Evolutionary conservation across 805 yeast genomes (phyloP), one percentile per base, ranked within the genome.

Genomic region (Teunomyces aglyptinius): DNA sequence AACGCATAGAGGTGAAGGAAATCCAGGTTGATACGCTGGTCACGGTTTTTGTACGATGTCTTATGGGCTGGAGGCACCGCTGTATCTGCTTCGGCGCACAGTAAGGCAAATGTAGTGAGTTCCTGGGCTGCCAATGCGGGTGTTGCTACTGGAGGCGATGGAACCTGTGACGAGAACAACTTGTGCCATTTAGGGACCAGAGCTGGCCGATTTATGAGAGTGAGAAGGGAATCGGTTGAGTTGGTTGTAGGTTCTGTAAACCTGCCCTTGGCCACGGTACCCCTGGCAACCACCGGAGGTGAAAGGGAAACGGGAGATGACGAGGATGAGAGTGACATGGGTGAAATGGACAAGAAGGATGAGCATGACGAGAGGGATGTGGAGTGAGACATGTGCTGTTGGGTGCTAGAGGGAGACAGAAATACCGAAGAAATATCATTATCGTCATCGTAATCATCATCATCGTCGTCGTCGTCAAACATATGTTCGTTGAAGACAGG

Each of bases 1-100:
- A 71, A 65, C 1, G 85, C 76, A 50, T 78, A 80, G 31, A 77
- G 61, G 45, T 76, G 61, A 19, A 81, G 58, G 48, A 80, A 80
- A 27, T 63, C 61, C 6, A 80, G 63, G 55, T 81, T 81, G 38
- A 80, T 68, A 45, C 85, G 66, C 29, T 75, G 71, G 48, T 79
- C 83, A 48, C 84, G 64, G 47, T 61, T 63, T 18, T 46, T 52
- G 41, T 47, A 52, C 35, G 46, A 38, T n/a, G 45, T 42, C 11
- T 50, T 44, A 7, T 36, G 13, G 8, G 27, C 13, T 7, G 50
- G 32, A 13, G 47, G 51, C 12, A 43, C 18, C 35, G 33, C 35
- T 12, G 24, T 40, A 11, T 49, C 47, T 13, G 38, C 19, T 3
- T 36, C 40, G 26, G 32, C 47, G 16, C 26, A 20, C 12, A 33